A percentile compares a stretch with the other conserved stretches of the same genome.
Conservation (phyloP, 768 basidiomycete species). For the Termitomyces bulborhizus region DNA sequence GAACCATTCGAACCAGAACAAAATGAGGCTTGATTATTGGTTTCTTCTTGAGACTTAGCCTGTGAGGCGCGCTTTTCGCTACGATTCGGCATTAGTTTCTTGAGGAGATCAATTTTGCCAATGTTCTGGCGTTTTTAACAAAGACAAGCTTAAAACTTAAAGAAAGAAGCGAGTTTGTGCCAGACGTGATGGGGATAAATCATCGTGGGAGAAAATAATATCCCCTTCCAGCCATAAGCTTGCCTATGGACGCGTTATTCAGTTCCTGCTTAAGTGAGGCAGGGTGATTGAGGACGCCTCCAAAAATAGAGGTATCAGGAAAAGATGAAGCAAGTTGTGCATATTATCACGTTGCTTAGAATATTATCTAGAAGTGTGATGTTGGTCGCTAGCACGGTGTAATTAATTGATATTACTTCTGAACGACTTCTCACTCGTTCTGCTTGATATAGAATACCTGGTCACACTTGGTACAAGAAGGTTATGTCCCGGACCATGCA, state of each 20-base stretch:
- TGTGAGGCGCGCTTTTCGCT: slow-evolving; percentile 1
- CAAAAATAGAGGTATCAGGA: background rate
- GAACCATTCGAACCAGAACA: background rate
- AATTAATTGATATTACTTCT: background rate
- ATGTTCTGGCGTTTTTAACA: background rate
- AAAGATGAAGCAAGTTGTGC: background rate
- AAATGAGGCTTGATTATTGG: background rate
- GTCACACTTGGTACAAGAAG: slow-evolving; percentile 88
- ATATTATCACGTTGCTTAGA: background rate
- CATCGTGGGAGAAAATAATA: background rate
- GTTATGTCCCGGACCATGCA: slow-evolving; percentile 71
- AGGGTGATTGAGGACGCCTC: background rate
- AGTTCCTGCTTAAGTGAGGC: background rate
- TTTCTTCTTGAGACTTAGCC: background rate
- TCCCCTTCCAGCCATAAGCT: background rate
- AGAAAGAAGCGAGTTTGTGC: background rate
- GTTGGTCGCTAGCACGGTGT: background rate
- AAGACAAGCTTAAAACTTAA: background rate
- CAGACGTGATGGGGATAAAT: background rate
- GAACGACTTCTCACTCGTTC: background rate
- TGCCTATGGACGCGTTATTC: too few relatives aligned
- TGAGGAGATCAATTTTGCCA: background rate
- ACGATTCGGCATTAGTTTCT: slow-evolving; percentile 5
- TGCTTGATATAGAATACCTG: slow-evolving; percentile 44
- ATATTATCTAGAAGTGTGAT: too few relatives aligned